These are phyloP conservation scores for Zygosaccharomyces rouxii DNA, from an alignment of 805 yeast genomes.

Conservation along the genomic window DNA sequence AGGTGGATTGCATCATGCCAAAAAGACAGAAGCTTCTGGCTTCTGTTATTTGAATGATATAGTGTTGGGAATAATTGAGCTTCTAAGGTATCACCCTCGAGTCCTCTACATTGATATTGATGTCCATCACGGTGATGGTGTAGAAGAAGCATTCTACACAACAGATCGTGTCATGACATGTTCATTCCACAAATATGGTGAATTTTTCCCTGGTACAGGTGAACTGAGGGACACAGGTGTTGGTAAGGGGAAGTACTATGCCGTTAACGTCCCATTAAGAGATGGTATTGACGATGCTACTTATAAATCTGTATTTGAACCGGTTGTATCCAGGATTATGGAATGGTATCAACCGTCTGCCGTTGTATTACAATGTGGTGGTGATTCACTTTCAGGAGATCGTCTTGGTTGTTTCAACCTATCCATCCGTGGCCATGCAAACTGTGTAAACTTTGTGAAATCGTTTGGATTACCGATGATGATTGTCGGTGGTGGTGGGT, in stretches of 20 bases:
- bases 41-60: slow-evolving; percentile 95
- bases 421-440: slow-evolving; percentile 90
- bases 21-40: slow-evolving; percentile 89
- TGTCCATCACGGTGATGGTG: slow-evolving; percentile 97
- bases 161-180: slow-evolving; percentile 96
- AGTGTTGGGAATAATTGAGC: slow-evolving; percentile 79
- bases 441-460: slow-evolving; percentile 85
- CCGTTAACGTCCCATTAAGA: slow-evolving; percentile 85
- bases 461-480: slow-evolving; percentile 86
- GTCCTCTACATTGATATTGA: slow-evolving; percentile 93
- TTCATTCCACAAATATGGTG: slow-evolving; percentile 93
- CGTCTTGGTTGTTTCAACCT: slow-evolving; percentile 90
- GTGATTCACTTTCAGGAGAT: slow-evolving; percentile 91
- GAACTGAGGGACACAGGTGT: slow-evolving; percentile 84
- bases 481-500: slow-evolving; percentile 97
- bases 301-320: slow-evolving; percentile 69
- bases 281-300: slow-evolving; percentile 95
- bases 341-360: slow-evolving; percentile 90
- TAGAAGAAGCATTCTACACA: slow-evolving; percentile 92
- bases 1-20: slow-evolving; percentile 96
- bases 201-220: slow-evolving; percentile 97
- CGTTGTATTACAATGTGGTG: slow-evolving; percentile 95
- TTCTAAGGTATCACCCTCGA: slow-evolving; percentile 84
- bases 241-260: slow-evolving; percentile 82
- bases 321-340: slow-evolving; percentile 85